A percentile compares a stretch with the other conserved stretches of the same genome.
Evolutionary conservation across 1,284 basidiomycete genomes (phyloP).

Genomic region (Microbotryum saponariae): DNA sequence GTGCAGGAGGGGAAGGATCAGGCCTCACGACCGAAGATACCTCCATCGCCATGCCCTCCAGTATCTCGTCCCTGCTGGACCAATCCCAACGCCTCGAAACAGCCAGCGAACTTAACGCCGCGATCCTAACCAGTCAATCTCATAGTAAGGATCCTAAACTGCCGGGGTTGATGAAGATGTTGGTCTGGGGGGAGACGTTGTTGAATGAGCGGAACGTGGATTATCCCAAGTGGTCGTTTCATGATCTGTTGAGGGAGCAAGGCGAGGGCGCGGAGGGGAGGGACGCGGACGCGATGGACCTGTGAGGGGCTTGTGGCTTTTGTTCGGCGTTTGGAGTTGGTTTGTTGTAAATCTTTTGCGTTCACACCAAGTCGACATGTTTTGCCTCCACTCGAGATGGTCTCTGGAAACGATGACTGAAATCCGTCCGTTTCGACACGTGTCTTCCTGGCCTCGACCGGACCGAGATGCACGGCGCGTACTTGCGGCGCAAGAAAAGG

Average conservation of each 20-base stretch:
- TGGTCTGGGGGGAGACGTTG: constrained; percentile 80
- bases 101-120: constrained; percentile 82
- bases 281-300: constrained; percentile 5
- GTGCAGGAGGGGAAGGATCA: not conserved
- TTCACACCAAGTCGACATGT: too few relatives aligned
- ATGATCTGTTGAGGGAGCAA: constrained; percentile 8
- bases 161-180: constrained; percentile 70
- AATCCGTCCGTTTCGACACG: too few relatives aligned
- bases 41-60: constrained; percentile 46
- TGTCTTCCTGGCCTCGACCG: too few relatives aligned
- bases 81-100: constrained; percentile 84
- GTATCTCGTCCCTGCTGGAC: constrained; percentile 69
- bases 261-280: not conserved
- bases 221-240: constrained; percentile 27
- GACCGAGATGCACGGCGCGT: too few relatives aligned
- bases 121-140: constrained; percentile 82
- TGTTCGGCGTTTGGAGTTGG: too few relatives aligned
- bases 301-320: not conserved
- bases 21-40: not conserved
- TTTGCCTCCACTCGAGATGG: too few relatives aligned
- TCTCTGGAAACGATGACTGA: too few relatives aligned
- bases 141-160: constrained; percentile 90
- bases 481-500: too few relatives aligned
- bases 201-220: constrained; percentile 51
- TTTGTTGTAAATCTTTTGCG: too few relatives aligned